Conservation (phyloP, 495 filamentous ascomycete species). For the Tuber melanosporum region DNA sequence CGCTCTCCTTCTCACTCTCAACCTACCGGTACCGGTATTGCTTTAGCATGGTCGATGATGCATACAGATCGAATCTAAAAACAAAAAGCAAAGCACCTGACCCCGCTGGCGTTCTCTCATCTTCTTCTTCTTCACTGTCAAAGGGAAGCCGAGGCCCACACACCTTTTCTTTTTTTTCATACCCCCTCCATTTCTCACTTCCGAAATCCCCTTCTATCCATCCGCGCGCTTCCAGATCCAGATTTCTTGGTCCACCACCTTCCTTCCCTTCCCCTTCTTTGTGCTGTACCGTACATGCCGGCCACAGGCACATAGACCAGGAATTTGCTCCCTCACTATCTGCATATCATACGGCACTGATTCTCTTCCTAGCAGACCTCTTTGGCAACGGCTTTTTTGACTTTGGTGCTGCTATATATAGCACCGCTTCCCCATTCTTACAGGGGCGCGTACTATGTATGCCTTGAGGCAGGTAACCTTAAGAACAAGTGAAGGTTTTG, state of each 20-base stretch:
- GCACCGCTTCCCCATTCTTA: neutral
- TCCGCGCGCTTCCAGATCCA: slow-evolving; percentile 35
- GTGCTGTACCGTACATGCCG: neutral
- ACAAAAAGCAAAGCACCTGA: slow-evolving; percentile 16
- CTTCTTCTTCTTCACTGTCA: slow-evolving; percentile 15
- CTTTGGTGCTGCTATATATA: neutral
- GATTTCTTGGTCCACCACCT: neutral
- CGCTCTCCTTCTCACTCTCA: neutral
- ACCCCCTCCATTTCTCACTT: neutral
- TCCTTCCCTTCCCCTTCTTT: neutral
- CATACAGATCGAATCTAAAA: neutral
- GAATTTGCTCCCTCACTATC: neutral
- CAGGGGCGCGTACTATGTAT: neutral
- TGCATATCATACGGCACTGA: neutral
- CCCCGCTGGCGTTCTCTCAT: slow-evolving; percentile 8
- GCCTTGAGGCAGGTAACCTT: neutral
- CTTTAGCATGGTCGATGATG: neutral
- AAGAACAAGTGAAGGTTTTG: neutral
- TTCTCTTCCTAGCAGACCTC: neutral
- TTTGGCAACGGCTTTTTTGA: neutral
- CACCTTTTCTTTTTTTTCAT: neutral
- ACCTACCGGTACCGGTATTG: neutral
- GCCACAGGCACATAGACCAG: neutral
- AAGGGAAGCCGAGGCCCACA: slow-evolving; percentile 8
- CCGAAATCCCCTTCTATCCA: slow-evolving; percentile 1